These are phyloP conservation scores for Sindora glabra DNA, from an alignment of 306 rosid genomes.

Conservation along the genomic window DNA sequence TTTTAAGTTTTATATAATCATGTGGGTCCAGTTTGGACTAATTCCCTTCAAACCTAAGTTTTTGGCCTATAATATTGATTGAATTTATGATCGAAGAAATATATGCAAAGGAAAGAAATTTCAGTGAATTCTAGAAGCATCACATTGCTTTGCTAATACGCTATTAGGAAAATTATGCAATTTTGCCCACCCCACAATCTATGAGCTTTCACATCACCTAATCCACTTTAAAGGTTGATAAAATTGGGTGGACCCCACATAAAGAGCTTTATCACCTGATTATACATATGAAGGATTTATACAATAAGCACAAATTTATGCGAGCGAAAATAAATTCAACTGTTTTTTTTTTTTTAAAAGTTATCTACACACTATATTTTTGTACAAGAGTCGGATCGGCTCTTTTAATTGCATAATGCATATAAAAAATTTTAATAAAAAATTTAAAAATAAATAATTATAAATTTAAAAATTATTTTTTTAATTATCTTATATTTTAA, in stretches of 20 bases:
- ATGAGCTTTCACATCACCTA: slow-evolving; percentile 7
- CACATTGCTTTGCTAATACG: not conserved
- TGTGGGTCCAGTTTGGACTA: not conserved
- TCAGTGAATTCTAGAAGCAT: slow-evolving; percentile 14
- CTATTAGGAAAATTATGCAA: not conserved
- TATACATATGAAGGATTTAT: not conserved
- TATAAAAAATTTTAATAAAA: too few species aligned
- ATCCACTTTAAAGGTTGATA: slow-evolving; percentile 18
- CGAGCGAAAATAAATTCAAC: too few species aligned
- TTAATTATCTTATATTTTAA: too few species aligned
- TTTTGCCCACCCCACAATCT: slow-evolving; percentile 21
- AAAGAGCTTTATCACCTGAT: slow-evolving; percentile 10
- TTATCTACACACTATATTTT: too few species aligned
- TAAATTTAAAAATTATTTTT: too few species aligned
- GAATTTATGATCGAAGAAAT: not conserved
- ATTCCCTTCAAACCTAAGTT: not conserved
- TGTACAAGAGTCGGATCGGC: too few species aligned
- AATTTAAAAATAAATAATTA: too few species aligned
- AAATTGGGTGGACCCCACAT: slow-evolving; percentile 14
- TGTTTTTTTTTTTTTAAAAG: too few species aligned
- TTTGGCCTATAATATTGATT: not conserved
- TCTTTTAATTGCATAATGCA: too few species aligned
- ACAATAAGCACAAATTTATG: slow-evolving; percentile 14
- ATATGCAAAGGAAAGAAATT: not conserved
- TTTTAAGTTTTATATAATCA: too few species aligned